phyloP scores from a whole-genome alignment of 78 protist genomes.

The Dictyostelium capitatum region DNA sequence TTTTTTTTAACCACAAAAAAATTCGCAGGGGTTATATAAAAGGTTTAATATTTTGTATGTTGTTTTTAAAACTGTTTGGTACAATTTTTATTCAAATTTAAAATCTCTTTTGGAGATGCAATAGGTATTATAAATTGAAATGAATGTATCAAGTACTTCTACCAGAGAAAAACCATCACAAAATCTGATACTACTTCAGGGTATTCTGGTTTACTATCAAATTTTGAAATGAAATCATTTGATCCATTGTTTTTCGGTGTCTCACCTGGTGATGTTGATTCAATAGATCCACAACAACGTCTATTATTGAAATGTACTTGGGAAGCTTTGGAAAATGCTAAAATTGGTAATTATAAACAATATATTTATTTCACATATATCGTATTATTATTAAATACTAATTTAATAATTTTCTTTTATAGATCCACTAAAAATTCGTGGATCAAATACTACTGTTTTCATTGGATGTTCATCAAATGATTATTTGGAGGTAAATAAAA shows the following conservation, averaged over 20 bases:
- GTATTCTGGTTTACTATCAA: slow-evolving; percentile 37
- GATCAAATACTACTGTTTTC: slow-evolving; percentile 45
- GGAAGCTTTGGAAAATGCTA: slow-evolving; percentile 44
- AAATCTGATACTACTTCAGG: no score
- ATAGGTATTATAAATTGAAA: no score
- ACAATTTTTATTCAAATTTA: no score
- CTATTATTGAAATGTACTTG: slow-evolving; percentile 3
- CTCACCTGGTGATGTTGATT: neutral
- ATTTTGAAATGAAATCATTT: slow-evolving; percentile 13
- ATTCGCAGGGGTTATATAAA: no score
- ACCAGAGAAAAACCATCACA: no score
- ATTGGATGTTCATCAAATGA: slow-evolving; percentile 19
- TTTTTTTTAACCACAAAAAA: no score
- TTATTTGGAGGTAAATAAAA: neutral
- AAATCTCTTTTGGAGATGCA: no score
- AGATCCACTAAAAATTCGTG: slow-evolving; percentile 10
- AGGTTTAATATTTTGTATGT: no score
- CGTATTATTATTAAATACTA: no score
- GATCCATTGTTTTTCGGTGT: slow-evolving; percentile 34
- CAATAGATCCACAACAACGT: slow-evolving; percentile 42
- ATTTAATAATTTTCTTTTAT: neutral
- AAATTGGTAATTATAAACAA: neutral
- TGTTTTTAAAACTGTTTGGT: no score
- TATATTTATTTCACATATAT: no score
- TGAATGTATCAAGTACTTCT: no score